A percentile compares a stretch with the other conserved stretches of the same genome.
Conservation (phyloP, 257 asterid species). For the Fraxinus excelsior region DNA sequence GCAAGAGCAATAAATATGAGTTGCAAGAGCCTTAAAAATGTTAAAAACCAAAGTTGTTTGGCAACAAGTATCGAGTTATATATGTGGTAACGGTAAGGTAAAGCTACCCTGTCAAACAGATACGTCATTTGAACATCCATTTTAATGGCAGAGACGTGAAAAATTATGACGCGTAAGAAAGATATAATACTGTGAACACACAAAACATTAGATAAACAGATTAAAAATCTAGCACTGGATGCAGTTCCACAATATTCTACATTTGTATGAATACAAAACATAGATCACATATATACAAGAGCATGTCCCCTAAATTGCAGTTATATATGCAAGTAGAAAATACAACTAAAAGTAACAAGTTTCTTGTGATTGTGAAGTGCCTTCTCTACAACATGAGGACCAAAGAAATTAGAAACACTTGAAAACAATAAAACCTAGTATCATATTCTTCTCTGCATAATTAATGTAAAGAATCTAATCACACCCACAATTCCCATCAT, state of each 20-base stretch:
- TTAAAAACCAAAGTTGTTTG: too few relatives aligned
- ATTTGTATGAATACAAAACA: background rate
- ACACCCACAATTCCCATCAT: constrained; percentile 34
- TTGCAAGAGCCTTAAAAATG: too few relatives aligned
- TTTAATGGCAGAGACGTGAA: background rate
- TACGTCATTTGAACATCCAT: background rate
- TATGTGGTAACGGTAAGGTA: too few relatives aligned
- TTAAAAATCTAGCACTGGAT: background rate
- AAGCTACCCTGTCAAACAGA: too few relatives aligned
- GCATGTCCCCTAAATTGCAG: constrained; percentile 18
- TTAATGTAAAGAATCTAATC: constrained; percentile 33
- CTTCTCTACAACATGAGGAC: constrained; percentile 20
- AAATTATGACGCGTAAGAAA: background rate
- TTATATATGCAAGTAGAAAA: constrained; percentile 12
- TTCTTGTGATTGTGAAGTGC: constrained; percentile 22
- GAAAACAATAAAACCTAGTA: constrained; percentile 30
- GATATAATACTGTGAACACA: background rate
- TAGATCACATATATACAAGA: background rate
- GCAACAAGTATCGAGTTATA: too few relatives aligned
- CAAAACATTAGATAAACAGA: background rate
- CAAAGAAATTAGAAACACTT: constrained; percentile 22
- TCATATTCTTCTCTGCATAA: constrained; percentile 25
- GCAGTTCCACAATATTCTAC: background rate
- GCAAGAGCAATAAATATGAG: too few relatives aligned
- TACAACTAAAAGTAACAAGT: constrained; percentile 28